These are phyloP conservation scores for Plenodomus biglobosus DNA, from an alignment of 2,329 filamentous ascomycete species.

Conservation along the genomic window DNA sequence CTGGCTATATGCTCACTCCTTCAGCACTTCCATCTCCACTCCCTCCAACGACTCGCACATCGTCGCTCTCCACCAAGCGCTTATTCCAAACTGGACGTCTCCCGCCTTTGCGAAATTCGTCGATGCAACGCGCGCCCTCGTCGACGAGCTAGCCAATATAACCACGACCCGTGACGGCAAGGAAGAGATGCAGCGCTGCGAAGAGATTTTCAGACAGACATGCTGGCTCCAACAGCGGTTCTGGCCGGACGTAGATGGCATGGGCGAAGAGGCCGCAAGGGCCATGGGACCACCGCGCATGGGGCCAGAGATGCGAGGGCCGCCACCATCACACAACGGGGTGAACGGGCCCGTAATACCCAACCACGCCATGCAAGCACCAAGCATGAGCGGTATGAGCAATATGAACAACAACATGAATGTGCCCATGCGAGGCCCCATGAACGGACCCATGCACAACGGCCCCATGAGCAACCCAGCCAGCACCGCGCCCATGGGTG, in stretches of 20 bases:
- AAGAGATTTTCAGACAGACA: constrained; percentile 52
- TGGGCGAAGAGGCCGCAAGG: constrained; percentile 50
- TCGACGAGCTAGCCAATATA: constrained; percentile 54
- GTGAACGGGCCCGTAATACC: constrained; percentile 10
- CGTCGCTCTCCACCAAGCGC: constrained; percentile 52
- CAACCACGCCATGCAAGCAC: constrained; percentile 10
- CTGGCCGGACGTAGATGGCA: constrained; percentile 54
- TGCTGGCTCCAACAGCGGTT: constrained; percentile 53
- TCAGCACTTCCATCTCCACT: constrained; percentile 44
- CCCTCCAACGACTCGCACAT: constrained; percentile 49
- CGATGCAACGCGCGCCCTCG: constrained; percentile 51
- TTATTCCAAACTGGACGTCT: constrained; percentile 56
- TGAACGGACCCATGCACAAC: constrained; percentile 7
- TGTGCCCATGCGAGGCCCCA: not conserved
- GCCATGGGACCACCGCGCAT: constrained; percentile 20
- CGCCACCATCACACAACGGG: constrained; percentile 20
- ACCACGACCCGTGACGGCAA: constrained; percentile 51
- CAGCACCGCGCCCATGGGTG: constrained; percentile 12
- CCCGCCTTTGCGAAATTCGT: constrained; percentile 54
- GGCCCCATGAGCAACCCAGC: constrained; percentile 6
- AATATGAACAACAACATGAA: constrained; percentile 9
- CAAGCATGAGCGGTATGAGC: constrained; percentile 6
- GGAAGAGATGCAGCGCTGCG: constrained; percentile 51
- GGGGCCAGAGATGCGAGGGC: constrained; percentile 2
- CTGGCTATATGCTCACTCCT: constrained; percentile 52